These are phyloP conservation scores for Cladorrhinum sp. DNA, from an alignment of 2,329 filamentous ascomycete species.

Conservation along the genomic window DNA sequence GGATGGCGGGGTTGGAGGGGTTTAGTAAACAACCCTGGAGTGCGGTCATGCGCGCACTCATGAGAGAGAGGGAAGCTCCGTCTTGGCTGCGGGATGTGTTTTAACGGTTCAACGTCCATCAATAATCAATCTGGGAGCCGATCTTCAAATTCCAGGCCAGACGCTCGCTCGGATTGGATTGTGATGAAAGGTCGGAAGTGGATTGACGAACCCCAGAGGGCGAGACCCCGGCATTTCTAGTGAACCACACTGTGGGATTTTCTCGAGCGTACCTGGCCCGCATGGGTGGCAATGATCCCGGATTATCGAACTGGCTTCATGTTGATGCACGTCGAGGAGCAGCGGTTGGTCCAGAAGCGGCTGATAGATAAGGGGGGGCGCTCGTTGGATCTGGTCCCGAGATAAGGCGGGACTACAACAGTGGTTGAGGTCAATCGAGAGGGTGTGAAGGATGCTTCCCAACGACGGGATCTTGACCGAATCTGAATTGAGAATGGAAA, in stretches of 20 bases:
- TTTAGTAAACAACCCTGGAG: not conserved
- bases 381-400: not conserved
- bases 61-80: not conserved
- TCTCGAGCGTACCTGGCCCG: not conserved
- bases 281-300: not conserved
- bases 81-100: not conserved
- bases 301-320: not conserved
- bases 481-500: not conserved
- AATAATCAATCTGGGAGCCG: too few species aligned
- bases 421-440: not conserved
- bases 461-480: not conserved
- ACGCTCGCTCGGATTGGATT: too few species aligned
- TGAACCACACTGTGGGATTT: not conserved
- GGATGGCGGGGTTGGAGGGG: not conserved
- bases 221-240: not conserved
- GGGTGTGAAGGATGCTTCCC: not conserved
- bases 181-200: not conserved
- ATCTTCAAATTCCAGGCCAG: too few species aligned
- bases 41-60: not conserved
- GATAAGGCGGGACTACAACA: not conserved
- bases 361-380: conserved; percentile 1
- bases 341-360: not conserved
- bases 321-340: not conserved
- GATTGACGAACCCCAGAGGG: not conserved
- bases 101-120: not conserved